Conservation (phyloP, 441 rosid species). For the Pelargonium citronellum region DNA sequence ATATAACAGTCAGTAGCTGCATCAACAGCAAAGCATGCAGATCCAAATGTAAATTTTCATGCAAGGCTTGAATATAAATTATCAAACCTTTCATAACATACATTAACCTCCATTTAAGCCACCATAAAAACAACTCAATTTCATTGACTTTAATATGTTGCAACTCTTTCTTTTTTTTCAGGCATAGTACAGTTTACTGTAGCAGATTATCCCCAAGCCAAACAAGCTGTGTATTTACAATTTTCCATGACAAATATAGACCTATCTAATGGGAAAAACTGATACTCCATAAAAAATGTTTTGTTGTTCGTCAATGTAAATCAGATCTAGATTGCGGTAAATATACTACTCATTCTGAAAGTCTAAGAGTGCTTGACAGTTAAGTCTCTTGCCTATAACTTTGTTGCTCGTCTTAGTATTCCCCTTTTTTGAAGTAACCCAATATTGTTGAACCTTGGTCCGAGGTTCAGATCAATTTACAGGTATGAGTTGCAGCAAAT, state of each 20-base stretch:
- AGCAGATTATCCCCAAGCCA: background rate
- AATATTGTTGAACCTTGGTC: background rate
- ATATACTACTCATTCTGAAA: background rate
- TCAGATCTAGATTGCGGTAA: background rate
- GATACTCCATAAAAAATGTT: background rate
- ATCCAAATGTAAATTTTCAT: conserved; percentile 3
- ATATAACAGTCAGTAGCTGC: conserved; percentile 78
- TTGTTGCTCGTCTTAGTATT: background rate
- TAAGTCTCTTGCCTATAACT: background rate
- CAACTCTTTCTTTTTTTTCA: background rate
- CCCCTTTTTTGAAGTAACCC: background rate
- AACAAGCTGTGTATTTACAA: background rate
- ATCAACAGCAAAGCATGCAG: conserved; percentile 18
- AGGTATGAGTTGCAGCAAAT: background rate
- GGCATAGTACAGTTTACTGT: background rate
- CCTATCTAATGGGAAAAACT: background rate
- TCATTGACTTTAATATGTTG: background rate
- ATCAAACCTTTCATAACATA: background rate
- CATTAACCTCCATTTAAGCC: background rate
- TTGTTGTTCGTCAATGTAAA: background rate
- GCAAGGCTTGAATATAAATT: background rate
- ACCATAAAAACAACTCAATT: background rate
- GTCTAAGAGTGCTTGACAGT: background rate
- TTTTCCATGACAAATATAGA: background rate
- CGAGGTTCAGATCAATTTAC: background rate